A percentile compares a stretch with the other conserved stretches of the same genome.
phyloP scores from a whole-genome alignment of 164 flowering plant genomes.

The Warburgia ugandensis region DNA sequence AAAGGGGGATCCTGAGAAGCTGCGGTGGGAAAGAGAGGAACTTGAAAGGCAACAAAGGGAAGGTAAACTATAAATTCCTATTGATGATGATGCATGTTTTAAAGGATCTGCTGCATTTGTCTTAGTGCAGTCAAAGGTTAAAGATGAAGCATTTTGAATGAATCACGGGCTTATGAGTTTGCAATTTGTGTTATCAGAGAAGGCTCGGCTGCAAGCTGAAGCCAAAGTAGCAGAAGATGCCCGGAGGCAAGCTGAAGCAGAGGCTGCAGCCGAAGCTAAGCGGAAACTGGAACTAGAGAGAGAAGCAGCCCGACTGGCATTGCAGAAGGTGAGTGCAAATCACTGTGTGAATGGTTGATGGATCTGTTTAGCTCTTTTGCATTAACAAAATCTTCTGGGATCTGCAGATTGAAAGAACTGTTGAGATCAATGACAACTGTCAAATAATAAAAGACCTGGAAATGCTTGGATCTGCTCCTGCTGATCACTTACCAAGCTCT shows the following conservation, averaged over 20 bases:
- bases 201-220: constrained; percentile 77
- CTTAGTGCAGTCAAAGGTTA: neutral
- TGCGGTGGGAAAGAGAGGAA: constrained; percentile 64
- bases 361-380: neutral
- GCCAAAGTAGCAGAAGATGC: constrained; percentile 91
- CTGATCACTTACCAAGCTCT: constrained; percentile 54
- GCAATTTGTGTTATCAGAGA: constrained; percentile 32
- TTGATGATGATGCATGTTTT: neutral
- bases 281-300: constrained; percentile 71
- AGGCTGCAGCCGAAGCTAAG: constrained; percentile 72
- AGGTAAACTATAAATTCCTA: constrained; percentile 31
- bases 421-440: constrained; percentile 73
- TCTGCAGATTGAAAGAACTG: constrained; percentile 83
- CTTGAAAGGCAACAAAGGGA: constrained; percentile 55
- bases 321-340: constrained; percentile 44
- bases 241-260: constrained; percentile 51
- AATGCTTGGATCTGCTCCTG: constrained; percentile 55
- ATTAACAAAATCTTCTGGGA: neutral
- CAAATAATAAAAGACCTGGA: constrained; percentile 72
- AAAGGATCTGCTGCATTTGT: neutral
- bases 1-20: constrained; percentile 61
- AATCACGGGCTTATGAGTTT: neutral
- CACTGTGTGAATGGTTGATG: neutral
- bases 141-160: neutral
- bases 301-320: constrained; percentile 83